phyloP scores from a whole-genome alignment of 2,329 filamentous ascomycete species.

The Leptosphaerulina australis region DNA sequence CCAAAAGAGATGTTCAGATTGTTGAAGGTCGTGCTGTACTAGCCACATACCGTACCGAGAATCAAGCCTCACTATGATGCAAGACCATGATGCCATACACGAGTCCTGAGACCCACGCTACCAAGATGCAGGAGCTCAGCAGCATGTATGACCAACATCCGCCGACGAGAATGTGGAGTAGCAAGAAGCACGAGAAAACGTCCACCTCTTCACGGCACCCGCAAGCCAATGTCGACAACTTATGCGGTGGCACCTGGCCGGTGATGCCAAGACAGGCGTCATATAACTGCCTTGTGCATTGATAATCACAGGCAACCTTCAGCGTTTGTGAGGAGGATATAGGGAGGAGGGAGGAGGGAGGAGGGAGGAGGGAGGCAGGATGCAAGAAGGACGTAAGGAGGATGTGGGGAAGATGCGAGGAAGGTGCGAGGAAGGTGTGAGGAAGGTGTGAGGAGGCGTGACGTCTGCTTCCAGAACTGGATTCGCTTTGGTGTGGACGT shows the following conservation, averaged over 20 bases:
- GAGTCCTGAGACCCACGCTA: background rate
- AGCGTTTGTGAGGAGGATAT: background rate
- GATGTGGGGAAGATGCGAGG: too few species aligned
- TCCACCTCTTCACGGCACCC: background rate
- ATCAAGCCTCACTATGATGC: background rate
- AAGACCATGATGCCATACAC: background rate
- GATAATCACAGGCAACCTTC: background rate
- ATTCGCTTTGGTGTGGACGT: background rate
- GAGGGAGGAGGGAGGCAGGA: too few species aligned
- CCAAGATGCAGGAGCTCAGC: background rate
- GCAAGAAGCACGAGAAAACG: background rate
- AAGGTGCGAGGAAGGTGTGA: too few species aligned
- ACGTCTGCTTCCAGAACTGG: background rate
- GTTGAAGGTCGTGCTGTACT: background rate
- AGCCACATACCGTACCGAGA: background rate
- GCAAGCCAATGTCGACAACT: background rate
- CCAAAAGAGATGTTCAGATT: background rate
- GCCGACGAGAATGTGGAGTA: background rate
- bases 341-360: too few species aligned
- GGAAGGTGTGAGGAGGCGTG: background rate
- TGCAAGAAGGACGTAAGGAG: too few species aligned
- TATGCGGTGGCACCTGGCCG: background rate
- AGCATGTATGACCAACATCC: conserved; percentile 13
- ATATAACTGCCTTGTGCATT: background rate
- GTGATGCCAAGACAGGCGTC: background rate